These are phyloP conservation scores for Choiromyces venosus DNA, from an alignment of 495 filamentous ascomycete genomes.

Conservation along the genomic window DNA sequence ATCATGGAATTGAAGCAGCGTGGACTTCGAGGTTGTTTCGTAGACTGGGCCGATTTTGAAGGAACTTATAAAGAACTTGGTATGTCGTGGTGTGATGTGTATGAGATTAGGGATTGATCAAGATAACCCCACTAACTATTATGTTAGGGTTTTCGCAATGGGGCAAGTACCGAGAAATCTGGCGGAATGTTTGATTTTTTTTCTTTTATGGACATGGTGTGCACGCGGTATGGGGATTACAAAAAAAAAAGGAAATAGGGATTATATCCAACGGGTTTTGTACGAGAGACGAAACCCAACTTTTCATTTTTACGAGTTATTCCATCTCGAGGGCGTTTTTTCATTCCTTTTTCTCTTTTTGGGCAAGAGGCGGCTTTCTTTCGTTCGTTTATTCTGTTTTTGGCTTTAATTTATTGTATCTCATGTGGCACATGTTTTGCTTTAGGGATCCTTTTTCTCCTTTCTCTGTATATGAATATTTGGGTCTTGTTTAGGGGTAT, in stretches of 20 bases:
- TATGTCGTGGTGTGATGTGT: slow-evolving; percentile 22
- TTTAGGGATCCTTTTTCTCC: not conserved
- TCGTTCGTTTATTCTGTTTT: slow-evolving; percentile 15
- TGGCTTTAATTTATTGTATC: not conserved
- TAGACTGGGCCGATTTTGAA: slow-evolving; percentile 43
- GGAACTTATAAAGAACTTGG: slow-evolving; percentile 42
- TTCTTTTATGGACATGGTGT: slow-evolving; percentile 10
- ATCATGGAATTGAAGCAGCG: slow-evolving; percentile 43
- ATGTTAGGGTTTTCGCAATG: slow-evolving; percentile 44
- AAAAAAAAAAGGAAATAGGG: slow-evolving; percentile 4
- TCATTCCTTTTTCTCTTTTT: slow-evolving; percentile 2
- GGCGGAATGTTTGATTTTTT: slow-evolving; percentile 39
- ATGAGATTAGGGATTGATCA: slow-evolving; percentile 24
- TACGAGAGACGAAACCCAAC: not conserved
- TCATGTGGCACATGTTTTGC: not conserved
- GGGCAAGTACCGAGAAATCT: slow-evolving; percentile 47
- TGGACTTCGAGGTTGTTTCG: slow-evolving; percentile 44
- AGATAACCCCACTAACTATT: not conserved
- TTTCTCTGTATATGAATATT: slow-evolving; percentile 1
- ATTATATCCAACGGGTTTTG: slow-evolving; percentile 3
- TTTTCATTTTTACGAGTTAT: slow-evolving; percentile 29
- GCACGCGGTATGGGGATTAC: slow-evolving; percentile 3
- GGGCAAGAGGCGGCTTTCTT: slow-evolving; percentile 2
- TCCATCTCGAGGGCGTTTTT: slow-evolving; percentile 3
- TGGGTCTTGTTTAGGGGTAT: not conserved